Conservation (phyloP, 2,329 filamentous ascomycete species). For the Ascochyta lentis region DNA sequence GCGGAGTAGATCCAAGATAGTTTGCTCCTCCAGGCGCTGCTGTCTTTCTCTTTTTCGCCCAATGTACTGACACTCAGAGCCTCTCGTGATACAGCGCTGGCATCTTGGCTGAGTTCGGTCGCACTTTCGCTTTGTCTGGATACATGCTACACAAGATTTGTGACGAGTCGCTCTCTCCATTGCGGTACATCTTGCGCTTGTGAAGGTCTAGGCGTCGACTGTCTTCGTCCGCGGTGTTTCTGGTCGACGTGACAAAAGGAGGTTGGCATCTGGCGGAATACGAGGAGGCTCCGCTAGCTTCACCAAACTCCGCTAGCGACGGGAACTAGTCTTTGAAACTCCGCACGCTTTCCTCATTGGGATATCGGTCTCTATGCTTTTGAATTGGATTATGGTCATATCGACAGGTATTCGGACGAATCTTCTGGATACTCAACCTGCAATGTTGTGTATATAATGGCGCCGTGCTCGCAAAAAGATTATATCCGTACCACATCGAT, state of each 20-base stretch:
- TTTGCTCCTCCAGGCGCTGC: no score
- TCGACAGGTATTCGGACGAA: no score
- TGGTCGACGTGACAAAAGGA: not conserved
- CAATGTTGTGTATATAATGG: no score
- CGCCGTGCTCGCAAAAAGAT: no score
- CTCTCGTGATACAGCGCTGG: constrained; percentile 21
- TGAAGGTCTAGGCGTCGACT: not conserved
- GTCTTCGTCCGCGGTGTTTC: not conserved
- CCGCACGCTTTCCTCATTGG: no score
- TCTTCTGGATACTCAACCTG: no score
- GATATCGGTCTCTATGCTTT: no score
- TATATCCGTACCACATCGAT: not conserved
- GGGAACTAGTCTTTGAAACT: no score
- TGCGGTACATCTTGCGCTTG: not conserved
- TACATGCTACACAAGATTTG: constrained; percentile 24
- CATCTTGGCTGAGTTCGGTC: constrained; percentile 21
- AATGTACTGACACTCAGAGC: constrained; percentile 17
- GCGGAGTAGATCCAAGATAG: no score
- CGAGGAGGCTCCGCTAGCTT: constrained; percentile 8
- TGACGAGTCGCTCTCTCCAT: constrained; percentile 13
- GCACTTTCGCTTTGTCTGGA: constrained; percentile 24
- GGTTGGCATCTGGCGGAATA: not conserved
- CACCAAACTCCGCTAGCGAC: constrained; percentile 4
- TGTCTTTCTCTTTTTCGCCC: not conserved
- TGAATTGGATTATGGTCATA: not conserved